Evolutionary conservation across 2,329 filamentous ascomycete species (phyloP).

Genomic region (Alternaria sp.): DNA sequence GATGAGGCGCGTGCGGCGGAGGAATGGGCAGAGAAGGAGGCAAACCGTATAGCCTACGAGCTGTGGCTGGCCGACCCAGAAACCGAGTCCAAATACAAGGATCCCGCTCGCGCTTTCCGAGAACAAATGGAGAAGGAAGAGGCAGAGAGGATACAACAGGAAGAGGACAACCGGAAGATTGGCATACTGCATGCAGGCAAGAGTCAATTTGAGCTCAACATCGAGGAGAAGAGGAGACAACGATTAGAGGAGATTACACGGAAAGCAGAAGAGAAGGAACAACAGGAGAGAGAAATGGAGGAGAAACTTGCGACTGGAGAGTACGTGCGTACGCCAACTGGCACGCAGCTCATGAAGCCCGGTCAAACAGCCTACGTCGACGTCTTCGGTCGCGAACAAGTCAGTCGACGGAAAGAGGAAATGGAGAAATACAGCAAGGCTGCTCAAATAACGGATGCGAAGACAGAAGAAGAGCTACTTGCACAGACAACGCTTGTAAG

Average conservation of each 20-base stretch:
- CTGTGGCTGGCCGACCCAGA: constrained; percentile 47
- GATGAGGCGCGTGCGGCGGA: constrained; percentile 50
- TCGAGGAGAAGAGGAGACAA: constrained; percentile 39
- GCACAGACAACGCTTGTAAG: constrained; percentile 42
- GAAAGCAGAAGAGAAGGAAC: constrained; percentile 43
- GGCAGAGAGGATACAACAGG: constrained; percentile 27
- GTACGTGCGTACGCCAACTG: constrained; percentile 40
- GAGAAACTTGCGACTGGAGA: constrained; percentile 42
- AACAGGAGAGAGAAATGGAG: constrained; percentile 36
- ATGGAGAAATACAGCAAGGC: constrained; percentile 35
- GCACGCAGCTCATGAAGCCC: constrained; percentile 45
- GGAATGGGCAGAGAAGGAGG: constrained; percentile 49
- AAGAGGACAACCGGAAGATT: constrained; percentile 35
- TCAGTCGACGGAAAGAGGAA: constrained; percentile 38
- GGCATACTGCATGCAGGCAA: constrained; percentile 43
- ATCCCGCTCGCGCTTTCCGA: constrained; percentile 41
- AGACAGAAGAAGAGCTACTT: constrained; percentile 35
- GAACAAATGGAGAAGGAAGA: constrained; percentile 44
- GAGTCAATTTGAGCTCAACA: constrained; percentile 44
- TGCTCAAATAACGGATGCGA: constrained; percentile 28
- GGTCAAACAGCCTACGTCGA: constrained; percentile 43
- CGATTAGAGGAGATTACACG: constrained; percentile 37
- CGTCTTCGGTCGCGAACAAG: constrained; percentile 40
- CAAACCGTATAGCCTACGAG: constrained; percentile 47
- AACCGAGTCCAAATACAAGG: constrained; percentile 48